These are phyloP conservation scores for Closterium sp. DNA, from an alignment of 139 green algal genomes.

Conservation along the genomic window DNA sequence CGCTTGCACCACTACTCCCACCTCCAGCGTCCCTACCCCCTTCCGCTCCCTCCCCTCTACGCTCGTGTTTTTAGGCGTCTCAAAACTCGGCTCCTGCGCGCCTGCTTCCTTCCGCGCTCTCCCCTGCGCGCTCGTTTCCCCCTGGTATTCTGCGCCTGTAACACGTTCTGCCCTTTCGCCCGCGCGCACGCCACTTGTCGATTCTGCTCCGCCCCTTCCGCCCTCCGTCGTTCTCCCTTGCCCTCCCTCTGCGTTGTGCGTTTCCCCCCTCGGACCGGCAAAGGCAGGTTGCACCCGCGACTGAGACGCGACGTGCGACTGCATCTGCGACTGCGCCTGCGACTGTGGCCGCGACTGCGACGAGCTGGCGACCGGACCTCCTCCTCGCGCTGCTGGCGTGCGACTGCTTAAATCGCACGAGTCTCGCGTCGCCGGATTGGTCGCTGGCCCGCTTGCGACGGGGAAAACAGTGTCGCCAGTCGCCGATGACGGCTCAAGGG, in stretches of 20 bases:
- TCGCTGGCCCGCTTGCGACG: background rate
- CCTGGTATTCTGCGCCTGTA: too few relatives aligned
- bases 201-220: background rate
- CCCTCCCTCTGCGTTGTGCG: background rate
- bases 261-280: background rate
- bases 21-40: too few relatives aligned
- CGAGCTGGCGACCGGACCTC: background rate
- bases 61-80: too few relatives aligned
- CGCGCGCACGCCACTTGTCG: background rate
- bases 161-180: too few relatives aligned
- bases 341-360: background rate
- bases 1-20: too few relatives aligned
- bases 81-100: too few relatives aligned
- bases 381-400: background rate
- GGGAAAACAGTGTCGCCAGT: background rate
- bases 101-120: too few relatives aligned
- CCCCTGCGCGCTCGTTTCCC: too few relatives aligned
- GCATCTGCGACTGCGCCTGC: too few relatives aligned
- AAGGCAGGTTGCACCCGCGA: background rate
- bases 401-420: background rate
- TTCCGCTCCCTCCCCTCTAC: too few relatives aligned
- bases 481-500: background rate
- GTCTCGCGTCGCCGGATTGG: background rate
- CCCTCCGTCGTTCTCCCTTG: background rate
- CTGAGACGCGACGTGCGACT: background rate